Evolutionary conservation across 1,284 basidiomycete species (phyloP), one percentile per base, ranked within the genome.

Genomic region (Ceratobasidium sp.): DNA sequence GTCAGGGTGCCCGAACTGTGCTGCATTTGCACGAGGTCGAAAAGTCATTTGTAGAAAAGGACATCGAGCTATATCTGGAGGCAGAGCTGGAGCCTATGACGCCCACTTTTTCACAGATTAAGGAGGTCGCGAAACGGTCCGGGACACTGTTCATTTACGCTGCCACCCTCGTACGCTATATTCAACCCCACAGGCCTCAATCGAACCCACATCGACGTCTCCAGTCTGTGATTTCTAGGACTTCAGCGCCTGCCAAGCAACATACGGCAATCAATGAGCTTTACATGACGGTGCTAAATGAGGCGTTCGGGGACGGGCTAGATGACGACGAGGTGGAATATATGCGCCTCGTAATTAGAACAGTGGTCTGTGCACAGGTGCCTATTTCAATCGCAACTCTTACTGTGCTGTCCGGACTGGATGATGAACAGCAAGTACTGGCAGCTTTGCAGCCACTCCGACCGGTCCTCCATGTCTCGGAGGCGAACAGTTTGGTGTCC

Each of bases 141-240:
- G 53, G 32, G 13, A 31, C 3, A 3, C 32, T 55, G 10, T 55
- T 55, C 53, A 55, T 55, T n/a, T 55, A 55, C 35, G 53, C 53
- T 34, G 53, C 53, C 8, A 55, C 53, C 12, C 15, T 35, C n/a
- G 53, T 55, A 12, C 27, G 53, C 5, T 55, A 55, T 22, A 55
- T 55, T 55, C n/a, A 13, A n/a, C 10, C 15, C 17, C 29, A 20
- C 53, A 20, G 20, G 10, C 20, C 10, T 25, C 12, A 4, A 34
- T 6, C 25, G 20, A 55, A 3, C 15, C 8, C 27, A 17, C 38
- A 40, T 8, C 3, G 35, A 25, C 53, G 53, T 17, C 53, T 55
- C 7, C 15, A 7, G 34, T 3, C 17, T 3, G 53, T 55, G 3
- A 34, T 55, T 15, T 20, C 5, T 35, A 35, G 7, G 38, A 17